phyloP scores from a whole-genome alignment of 257 asterid species.

The Solanum verrucosum region DNA sequence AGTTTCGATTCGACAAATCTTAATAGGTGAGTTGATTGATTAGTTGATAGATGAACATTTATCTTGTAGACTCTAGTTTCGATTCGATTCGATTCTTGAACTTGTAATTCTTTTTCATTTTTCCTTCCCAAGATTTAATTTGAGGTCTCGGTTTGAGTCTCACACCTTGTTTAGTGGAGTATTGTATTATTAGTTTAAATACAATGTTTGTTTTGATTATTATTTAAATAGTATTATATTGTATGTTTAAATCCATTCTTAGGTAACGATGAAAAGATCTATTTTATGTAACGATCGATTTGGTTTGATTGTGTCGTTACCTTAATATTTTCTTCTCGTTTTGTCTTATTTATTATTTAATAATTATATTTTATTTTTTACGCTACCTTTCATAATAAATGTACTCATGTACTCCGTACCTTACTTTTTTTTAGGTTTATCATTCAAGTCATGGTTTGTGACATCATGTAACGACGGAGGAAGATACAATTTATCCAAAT shows the following conservation, averaged over 20 bases:
- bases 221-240: too few relatives aligned
- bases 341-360: neutral
- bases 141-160: neutral
- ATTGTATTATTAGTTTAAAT: too few relatives aligned
- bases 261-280: neutral
- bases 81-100: too few relatives aligned
- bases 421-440: neutral
- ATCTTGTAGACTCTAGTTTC: too few relatives aligned
- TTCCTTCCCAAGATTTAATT: neutral
- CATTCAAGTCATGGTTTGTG: neutral
- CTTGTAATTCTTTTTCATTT: neutral
- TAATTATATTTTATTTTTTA: too few relatives aligned
- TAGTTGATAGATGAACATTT: neutral
- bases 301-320: neutral
- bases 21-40: neutral
- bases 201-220: too few relatives aligned
- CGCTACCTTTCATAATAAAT: too few relatives aligned
- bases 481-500: too few relatives aligned
- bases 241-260: neutral
- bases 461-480: neutral
- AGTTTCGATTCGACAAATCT: neutral
- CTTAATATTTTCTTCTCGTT: neutral
- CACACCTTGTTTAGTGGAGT: neutral
- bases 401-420: too few relatives aligned
- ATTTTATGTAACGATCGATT: neutral